Evolutionary conservation across 129 eudicot genomes (phyloP), one percentile per base, ranked within the genome.

Genomic region (Flaveria trinervia): DNA sequence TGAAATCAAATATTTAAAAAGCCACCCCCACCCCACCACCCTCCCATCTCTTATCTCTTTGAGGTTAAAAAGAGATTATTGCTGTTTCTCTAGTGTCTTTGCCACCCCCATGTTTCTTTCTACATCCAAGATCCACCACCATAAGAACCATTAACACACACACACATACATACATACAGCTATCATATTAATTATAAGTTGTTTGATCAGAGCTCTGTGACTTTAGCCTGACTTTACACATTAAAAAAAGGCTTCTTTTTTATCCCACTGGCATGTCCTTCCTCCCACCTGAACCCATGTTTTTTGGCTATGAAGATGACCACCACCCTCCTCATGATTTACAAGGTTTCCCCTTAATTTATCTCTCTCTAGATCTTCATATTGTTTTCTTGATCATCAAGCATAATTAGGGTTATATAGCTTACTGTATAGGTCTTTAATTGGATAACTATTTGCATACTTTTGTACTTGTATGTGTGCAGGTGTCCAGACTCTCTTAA

Each of bases 241-340:
- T 61, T 33, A 25, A 77, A 71, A 39, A 68, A 64, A 51, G n/a
- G 61, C 8, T 56, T 77, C 78, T 66, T 72, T 79, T 78, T 57
- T 52, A 45, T 70, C 68, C 66, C 78, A 77, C 85, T 79, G 85
- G 39, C 69, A 85, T 87, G 84, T 79, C 92, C 74, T 86, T 89
- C 69, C 74, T 86, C 80, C 88, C 87, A 46, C 83, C 83, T 41
- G 84, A 81, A 67, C 84, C 93, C 88, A 85, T 89, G 88, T 86
- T 87, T 74, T 86, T 80, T 67, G 82, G 82, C 89, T 85, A 82
- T 85, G 92, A 88, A 46, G 83, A 88, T 62, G 79, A 83, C 67
- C 59, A 64, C 88, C 82, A 83, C 71, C 86, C 65, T 54, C 87
- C 89, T 65, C 82, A 87, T 78, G 93, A 92, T 25, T 89, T 82